Conservation (phyloP, 2,329 filamentous ascomycete species). For the Grosmannia serpens region DNA sequence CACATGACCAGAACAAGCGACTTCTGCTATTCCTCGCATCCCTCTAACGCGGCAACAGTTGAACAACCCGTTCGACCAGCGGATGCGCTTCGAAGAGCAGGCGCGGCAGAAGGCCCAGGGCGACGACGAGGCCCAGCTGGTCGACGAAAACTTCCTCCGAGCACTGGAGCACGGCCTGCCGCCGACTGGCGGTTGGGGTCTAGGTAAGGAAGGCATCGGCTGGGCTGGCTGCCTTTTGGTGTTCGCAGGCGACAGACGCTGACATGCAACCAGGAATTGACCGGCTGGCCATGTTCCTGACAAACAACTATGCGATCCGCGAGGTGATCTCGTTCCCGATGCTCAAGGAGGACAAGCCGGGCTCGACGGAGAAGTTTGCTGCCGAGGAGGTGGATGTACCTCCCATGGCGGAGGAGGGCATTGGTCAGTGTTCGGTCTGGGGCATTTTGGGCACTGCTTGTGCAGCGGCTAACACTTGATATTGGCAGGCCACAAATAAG, state of each 20-base stretch:
- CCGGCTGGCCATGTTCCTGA: constrained; percentile 50
- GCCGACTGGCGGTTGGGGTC: constrained; percentile 90
- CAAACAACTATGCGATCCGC: constrained; percentile 90
- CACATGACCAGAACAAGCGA: neutral
- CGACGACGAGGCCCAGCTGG: constrained; percentile 90
- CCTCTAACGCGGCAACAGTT: constrained; percentile 32
- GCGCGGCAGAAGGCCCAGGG: constrained; percentile 91
- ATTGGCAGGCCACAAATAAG: neutral
- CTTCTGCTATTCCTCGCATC: neutral
- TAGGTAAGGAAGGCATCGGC: constrained; percentile 30
- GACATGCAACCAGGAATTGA: constrained; percentile 55
- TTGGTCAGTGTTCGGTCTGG: constrained; percentile 20
- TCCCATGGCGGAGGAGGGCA: constrained; percentile 24
- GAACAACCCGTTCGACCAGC: constrained; percentile 93
- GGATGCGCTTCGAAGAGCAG: constrained; percentile 87
- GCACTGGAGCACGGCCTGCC: constrained; percentile 66
- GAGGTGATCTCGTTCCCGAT: constrained; percentile 95
- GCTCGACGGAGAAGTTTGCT: constrained; percentile 36
- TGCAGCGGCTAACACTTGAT: neutral
- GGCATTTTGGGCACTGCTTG: neutral
- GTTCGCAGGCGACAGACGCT: neutral
- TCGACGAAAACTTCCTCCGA: constrained; percentile 92
- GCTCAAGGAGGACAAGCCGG: constrained; percentile 72
- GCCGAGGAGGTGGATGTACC: constrained; percentile 21
- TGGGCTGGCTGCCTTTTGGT: neutral